A percentile compares a stretch with the other conserved stretches of the same genome.
These are phyloP conservation scores for Globisporangium parvum DNA, from an alignment of 352 stramenopile species.

Conservation along the genomic window DNA sequence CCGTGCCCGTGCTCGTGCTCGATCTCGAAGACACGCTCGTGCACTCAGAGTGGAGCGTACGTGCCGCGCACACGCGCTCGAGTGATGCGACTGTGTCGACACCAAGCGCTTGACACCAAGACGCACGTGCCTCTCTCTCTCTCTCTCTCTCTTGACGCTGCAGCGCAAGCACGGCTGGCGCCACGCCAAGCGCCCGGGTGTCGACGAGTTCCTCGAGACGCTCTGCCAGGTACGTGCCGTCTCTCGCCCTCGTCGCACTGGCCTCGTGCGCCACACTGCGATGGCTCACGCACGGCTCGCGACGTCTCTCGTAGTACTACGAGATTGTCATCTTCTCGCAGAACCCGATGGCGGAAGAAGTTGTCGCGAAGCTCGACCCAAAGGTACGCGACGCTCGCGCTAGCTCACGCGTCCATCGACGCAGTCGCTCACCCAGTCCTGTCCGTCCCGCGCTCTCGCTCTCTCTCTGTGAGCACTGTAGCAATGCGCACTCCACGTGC, in stretches of 20 bases:
- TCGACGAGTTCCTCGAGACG: conserved; percentile 84
- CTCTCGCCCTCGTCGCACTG: too few species aligned
- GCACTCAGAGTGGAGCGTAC: conserved; percentile 87
- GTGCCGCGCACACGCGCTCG: conserved; percentile 11
- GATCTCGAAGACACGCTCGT: conserved; percentile 84
- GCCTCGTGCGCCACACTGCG: too few species aligned
- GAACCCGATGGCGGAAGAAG: conserved; percentile 77
- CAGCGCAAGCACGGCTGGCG: conserved; percentile 86
- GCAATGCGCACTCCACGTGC: conserved; percentile 73
- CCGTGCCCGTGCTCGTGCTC: conserved; percentile 77
- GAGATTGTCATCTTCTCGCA: conserved; percentile 87
- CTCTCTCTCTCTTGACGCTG: background rate
- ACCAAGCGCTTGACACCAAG: background rate
- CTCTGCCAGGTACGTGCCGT: conserved; percentile 42
- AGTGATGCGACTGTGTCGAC: background rate
- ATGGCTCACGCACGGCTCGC: background rate
- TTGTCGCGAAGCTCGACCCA: conserved; percentile 72
- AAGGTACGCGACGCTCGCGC: conserved; percentile 54
- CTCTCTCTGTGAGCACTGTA: conserved; percentile 3
- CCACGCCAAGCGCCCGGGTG: conserved; percentile 78
- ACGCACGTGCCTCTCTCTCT: background rate
- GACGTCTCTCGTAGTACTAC: conserved; percentile 46
- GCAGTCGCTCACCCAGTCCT: too few species aligned
- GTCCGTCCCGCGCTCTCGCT: too few species aligned
- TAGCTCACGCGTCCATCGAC: too few species aligned